These are phyloP conservation scores for Davidsoniella neocaledoniae DNA, from an alignment of 2,329 filamentous ascomycete species.

Conservation along the genomic window DNA sequence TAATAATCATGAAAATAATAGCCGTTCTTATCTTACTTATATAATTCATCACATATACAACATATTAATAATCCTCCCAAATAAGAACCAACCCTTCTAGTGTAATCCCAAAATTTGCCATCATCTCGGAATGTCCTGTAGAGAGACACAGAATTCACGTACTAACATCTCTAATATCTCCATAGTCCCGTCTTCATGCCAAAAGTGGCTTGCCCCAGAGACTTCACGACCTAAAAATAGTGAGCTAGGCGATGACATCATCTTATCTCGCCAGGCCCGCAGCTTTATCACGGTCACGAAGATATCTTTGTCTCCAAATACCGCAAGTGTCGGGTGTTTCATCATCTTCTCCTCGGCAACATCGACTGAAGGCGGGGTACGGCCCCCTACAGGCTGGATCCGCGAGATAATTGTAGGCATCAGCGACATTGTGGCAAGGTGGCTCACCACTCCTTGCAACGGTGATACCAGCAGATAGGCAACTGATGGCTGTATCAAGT, in stretches of 20 bases:
- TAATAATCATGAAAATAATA: too few species aligned
- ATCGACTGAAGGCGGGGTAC: neutral
- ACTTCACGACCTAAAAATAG: slow-evolving; percentile 33
- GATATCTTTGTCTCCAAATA: slow-evolving; percentile 60
- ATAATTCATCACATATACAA: too few species aligned
- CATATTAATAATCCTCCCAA: too few species aligned
- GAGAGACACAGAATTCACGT: slow-evolving; percentile 13
- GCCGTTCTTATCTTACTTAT: too few species aligned
- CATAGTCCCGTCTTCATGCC: slow-evolving; percentile 36
- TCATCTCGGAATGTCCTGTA: too few species aligned
- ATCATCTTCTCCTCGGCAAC: slow-evolving; percentile 38
- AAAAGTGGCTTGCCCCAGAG: slow-evolving; percentile 43
- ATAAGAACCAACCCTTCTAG: too few species aligned
- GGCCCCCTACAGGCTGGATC: neutral
- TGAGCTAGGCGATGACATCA: slow-evolving; percentile 28
- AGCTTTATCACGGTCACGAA: slow-evolving; percentile 54
- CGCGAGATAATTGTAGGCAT: neutral
- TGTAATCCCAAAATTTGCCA: too few species aligned
- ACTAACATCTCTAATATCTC: slow-evolving; percentile 20
- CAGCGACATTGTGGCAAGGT: slow-evolving; percentile 45
- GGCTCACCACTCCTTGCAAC: slow-evolving; percentile 40
- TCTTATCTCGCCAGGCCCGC: slow-evolving; percentile 43
- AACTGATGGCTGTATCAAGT: slow-evolving; percentile 23
- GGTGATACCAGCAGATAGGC: slow-evolving; percentile 55
- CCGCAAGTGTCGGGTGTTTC: slow-evolving; percentile 42